These are phyloP conservation scores for Corymbia citriodora DNA, from an alignment of 441 rosid genomes.

Conservation along the genomic window DNA sequence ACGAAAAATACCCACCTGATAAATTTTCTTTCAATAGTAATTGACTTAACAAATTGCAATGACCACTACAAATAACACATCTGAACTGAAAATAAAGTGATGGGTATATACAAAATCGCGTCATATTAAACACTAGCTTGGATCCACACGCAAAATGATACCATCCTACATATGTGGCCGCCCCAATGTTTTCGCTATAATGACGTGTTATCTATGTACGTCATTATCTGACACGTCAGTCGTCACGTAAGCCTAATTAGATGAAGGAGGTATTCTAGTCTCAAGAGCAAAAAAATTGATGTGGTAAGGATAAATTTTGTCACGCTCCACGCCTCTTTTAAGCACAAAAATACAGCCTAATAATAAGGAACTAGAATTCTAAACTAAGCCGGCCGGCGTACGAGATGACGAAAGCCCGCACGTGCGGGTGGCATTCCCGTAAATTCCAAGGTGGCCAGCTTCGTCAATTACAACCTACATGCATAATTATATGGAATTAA, in stretches of 20 bases:
- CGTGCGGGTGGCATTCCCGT: background rate
- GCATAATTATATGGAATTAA: background rate
- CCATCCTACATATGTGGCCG: rapidly evolving
- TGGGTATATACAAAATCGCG: background rate
- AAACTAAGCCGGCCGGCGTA: background rate
- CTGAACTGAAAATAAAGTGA: rapidly evolving
- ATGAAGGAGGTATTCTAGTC: background rate
- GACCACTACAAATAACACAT: background rate
- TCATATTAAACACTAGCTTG: background rate
- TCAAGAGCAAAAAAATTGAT: background rate
- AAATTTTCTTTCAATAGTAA: background rate
- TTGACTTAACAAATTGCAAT: rapidly evolving
- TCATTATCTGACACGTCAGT: background rate
- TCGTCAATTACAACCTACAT: background rate
- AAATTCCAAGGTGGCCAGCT: background rate
- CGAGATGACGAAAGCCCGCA: background rate
- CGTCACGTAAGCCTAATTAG: too few species aligned
- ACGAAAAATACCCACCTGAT: background rate
- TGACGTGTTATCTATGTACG: too few species aligned
- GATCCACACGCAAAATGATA: background rate
- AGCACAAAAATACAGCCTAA: background rate
- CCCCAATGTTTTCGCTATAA: background rate
- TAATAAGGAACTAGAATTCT: background rate
- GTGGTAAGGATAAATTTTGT: background rate
- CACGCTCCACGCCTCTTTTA: background rate